A percentile compares a stretch with the other conserved stretches of the same genome.
Conservation (phyloP, 306 rosid genomes). For the Canavalia gladiata region DNA sequence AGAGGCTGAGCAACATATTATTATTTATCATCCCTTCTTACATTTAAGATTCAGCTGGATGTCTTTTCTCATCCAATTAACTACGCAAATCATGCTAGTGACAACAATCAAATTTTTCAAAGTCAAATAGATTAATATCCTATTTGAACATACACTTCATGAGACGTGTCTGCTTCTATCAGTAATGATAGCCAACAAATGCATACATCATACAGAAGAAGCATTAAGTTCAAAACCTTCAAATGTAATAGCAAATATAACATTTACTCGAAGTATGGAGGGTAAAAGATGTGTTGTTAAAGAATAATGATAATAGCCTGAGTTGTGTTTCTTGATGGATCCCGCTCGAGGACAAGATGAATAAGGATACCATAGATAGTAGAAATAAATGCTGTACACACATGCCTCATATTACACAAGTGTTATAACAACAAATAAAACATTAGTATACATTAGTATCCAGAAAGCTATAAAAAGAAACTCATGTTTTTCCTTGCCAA, state of each 20-base stretch:
- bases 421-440: not conserved
- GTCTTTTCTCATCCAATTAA: slow-evolving; percentile 10
- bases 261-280: not conserved
- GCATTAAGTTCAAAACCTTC: not conserved
- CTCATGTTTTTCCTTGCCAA: not conserved
- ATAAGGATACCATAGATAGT: not conserved
- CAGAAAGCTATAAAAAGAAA: not conserved
- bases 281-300: not conserved
- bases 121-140: not conserved
- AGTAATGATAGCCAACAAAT: not conserved
- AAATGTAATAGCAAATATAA: not conserved
- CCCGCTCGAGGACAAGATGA: not conserved
- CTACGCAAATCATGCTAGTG: not conserved
- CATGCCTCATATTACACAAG: slow-evolving; percentile 4
- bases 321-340: not conserved
- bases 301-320: not conserved
- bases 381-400: not conserved
- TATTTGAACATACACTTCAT: not conserved
- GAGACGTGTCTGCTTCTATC: not conserved
- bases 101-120: not conserved
- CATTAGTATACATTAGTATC: not conserved
- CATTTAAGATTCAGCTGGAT: not conserved
- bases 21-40: not conserved
- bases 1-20: slow-evolving; percentile 10
- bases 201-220: not conserved